phyloP scores from a whole-genome alignment of 2,329 filamentous ascomycete species.

The Cadophora malorum region DNA sequence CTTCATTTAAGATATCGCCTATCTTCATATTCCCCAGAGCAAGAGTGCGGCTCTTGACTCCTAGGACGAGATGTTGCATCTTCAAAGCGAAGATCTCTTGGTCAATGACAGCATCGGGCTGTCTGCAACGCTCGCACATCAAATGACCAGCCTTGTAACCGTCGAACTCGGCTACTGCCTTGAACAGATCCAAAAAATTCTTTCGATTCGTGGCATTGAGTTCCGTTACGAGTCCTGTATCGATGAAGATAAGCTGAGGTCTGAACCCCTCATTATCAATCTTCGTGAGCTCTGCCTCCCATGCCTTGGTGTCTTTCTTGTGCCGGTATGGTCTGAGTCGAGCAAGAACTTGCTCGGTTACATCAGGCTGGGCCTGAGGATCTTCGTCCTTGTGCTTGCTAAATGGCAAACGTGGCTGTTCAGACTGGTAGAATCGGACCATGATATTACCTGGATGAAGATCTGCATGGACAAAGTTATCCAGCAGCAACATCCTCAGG shows the following conservation, averaged over 20 bases:
- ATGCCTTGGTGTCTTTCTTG: constrained; percentile 67
- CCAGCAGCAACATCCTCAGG: constrained; percentile 92
- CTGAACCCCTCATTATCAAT: constrained; percentile 89
- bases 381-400: constrained; percentile 43
- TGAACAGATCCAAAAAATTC: constrained; percentile 97
- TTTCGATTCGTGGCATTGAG: constrained; percentile 83
- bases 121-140: constrained; percentile 94
- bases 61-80: constrained; percentile 95
- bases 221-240: constrained; percentile 94
- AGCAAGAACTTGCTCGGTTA: constrained; percentile 85
- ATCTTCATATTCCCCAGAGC: constrained; percentile 95
- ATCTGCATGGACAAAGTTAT: constrained; percentile 98
- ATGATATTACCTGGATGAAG: constrained; percentile 98
- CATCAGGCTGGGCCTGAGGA: constrained; percentile 66
- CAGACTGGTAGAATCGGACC: constrained; percentile 94
- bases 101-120: constrained; percentile 88
- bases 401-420: constrained; percentile 70
- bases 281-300: constrained; percentile 75
- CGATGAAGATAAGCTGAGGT: constrained; percentile 96
- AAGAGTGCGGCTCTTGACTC: constrained; percentile 88
- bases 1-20: constrained; percentile 90
- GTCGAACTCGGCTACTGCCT: constrained; percentile 93
- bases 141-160: constrained; percentile 93
- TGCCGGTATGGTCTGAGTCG: constrained; percentile 76
- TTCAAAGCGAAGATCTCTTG: constrained; percentile 90